Evolutionary conservation across 176 grass and related monocot genomes (phyloP).

Genomic region (Triticum monococcum): DNA sequence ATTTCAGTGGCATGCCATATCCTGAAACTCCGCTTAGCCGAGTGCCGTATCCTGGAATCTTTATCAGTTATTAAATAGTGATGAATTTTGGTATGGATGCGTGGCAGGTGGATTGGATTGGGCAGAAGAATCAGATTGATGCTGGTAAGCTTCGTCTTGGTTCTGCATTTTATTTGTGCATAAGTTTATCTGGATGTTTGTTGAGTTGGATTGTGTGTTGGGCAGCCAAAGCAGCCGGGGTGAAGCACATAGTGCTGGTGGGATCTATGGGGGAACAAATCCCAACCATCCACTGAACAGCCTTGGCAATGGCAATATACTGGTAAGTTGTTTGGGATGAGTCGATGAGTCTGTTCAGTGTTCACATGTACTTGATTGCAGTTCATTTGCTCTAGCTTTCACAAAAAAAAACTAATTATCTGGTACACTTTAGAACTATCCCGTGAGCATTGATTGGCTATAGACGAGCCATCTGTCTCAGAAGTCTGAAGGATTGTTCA

Average conservation of each 20-base stretch:
- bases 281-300: slow-evolving; percentile 84
- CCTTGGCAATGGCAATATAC: slow-evolving; percentile 84
- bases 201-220: slow-evolving; percentile 1
- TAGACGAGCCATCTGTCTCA: too few species aligned
- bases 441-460: too few species aligned
- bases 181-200: neutral
- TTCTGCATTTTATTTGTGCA: neutral
- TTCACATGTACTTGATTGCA: neutral
- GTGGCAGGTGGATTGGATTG: slow-evolving; percentile 81
- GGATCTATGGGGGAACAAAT: slow-evolving; percentile 92
- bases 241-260: slow-evolving; percentile 84
- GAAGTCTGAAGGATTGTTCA: too few species aligned
- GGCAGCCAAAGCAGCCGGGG: slow-evolving; percentile 71
- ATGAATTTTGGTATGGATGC: neutral
- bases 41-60: too few species aligned
- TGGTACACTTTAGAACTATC: too few species aligned
- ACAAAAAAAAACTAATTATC: too few species aligned
- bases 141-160: slow-evolving; percentile 30
- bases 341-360: neutral
- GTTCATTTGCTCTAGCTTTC: neutral
- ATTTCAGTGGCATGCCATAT: neutral
- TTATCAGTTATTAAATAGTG: neutral
- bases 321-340: slow-evolving; percentile 36
- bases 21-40: neutral
- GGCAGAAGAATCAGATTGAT: slow-evolving; percentile 92